These are phyloP conservation scores for Lepraria neglecta DNA, from an alignment of 495 filamentous ascomycete species.

Conservation along the genomic window DNA sequence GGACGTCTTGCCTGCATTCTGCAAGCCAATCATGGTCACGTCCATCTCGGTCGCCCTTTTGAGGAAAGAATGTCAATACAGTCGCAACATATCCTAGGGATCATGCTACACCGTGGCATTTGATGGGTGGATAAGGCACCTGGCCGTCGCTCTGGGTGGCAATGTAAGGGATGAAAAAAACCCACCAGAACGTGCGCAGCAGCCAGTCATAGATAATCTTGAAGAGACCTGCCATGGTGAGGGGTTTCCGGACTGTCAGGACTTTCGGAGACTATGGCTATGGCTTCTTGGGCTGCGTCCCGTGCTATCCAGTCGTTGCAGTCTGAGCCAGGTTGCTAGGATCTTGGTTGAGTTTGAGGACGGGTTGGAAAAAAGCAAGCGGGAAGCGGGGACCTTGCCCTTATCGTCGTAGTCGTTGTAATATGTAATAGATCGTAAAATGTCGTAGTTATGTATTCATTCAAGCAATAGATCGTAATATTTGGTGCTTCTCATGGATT, in stretches of 20 bases:
- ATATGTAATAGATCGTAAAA: neutral
- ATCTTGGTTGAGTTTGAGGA: conserved; percentile 20
- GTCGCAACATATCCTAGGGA: neutral
- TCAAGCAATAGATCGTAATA: neutral
- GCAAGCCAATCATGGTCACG: conserved; percentile 97
- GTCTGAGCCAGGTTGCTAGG: conserved; percentile 13
- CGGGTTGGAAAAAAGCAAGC: conserved; percentile 17
- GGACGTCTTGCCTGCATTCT: conserved; percentile 97
- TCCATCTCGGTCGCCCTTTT: conserved; percentile 97
- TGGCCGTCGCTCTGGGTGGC: neutral
- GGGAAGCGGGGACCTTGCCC: conserved; percentile 24
- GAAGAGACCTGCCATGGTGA: conserved; percentile 77
- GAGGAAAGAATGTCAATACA: conserved; percentile 20
- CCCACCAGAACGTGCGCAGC: conserved; percentile 95
- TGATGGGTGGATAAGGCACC: neutral
- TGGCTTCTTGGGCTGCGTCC: conserved; percentile 17
- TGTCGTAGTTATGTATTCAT: neutral
- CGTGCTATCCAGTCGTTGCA: conserved; percentile 22
- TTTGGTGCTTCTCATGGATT: conserved; percentile 1
- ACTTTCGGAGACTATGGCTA: conserved; percentile 1
- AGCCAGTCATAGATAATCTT: conserved; percentile 97
- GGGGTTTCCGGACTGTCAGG: conserved; percentile 13
- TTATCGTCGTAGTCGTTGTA: conserved; percentile 20
- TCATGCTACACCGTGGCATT: neutral
- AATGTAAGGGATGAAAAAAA: neutral